A percentile compares a stretch with the other conserved stretches of the same genome.
phyloP scores from a whole-genome alignment of 164 flowering plant genomes.

The Saururus chinensis region DNA sequence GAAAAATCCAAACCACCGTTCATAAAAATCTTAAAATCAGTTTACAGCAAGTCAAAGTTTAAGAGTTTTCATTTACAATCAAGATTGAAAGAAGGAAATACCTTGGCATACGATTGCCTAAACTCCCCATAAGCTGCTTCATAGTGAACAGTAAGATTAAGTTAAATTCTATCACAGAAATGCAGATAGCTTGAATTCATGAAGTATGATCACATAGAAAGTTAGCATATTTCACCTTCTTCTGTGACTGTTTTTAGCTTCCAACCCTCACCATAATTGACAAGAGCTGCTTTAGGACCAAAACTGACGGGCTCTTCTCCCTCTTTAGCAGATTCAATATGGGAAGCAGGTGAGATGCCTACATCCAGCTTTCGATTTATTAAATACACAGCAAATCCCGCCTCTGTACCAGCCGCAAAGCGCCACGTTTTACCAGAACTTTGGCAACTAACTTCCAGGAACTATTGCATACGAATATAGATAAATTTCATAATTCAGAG shows the following conservation, averaged over 20 bases:
- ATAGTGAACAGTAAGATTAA: neutral
- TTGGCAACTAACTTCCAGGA: constrained; percentile 58
- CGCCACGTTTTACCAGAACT: constrained; percentile 48
- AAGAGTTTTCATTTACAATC: too few species aligned
- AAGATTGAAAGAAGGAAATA: neutral
- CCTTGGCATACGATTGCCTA: neutral
- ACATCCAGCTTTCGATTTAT: constrained; percentile 40
- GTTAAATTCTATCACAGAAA: neutral
- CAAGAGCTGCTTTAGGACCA: constrained; percentile 55
- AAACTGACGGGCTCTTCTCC: constrained; percentile 73
- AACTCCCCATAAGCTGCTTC: neutral
- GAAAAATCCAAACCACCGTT: too few species aligned
- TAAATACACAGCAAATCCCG: constrained; percentile 52
- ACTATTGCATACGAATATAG: constrained; percentile 22
- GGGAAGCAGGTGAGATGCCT: constrained; percentile 24
- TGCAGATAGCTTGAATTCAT: neutral
- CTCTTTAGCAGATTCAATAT: constrained; percentile 65
- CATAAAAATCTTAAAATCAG: neutral
- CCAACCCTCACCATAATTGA: constrained; percentile 69
- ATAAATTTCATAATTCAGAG: too few species aligned
- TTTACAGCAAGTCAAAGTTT: too few species aligned
- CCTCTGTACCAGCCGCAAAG: constrained; percentile 65
- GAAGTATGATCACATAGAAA: neutral
- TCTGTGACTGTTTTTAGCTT: constrained; percentile 48
- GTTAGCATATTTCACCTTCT: constrained; percentile 18